A percentile compares a stretch with the other conserved stretches of the same genome.
Evolutionary conservation across 2,329 filamentous ascomycete species (phyloP).

Genomic region (Fusarium protoensiforme): DNA sequence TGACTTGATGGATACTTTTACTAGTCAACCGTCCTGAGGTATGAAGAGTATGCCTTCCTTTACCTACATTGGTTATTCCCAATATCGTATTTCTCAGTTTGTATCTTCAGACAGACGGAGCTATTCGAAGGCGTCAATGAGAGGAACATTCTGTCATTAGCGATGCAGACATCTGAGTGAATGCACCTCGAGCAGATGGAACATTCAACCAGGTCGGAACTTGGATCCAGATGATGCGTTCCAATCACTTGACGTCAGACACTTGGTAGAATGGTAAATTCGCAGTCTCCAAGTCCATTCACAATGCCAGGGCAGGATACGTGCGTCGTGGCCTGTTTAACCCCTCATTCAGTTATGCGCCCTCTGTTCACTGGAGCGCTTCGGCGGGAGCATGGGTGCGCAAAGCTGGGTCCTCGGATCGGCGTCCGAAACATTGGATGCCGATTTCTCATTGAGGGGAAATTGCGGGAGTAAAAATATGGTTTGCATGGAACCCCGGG

Average conservation of each 20-base stretch:
- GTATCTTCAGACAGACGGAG: background rate
- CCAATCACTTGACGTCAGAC: background rate
- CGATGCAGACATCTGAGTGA: background rate
- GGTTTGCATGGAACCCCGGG: conserved; percentile 15
- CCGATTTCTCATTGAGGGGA: background rate
- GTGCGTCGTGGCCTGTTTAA: background rate
- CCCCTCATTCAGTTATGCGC: conserved; percentile 32
- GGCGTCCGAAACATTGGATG: conserved; percentile 5
- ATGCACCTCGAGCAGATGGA: background rate
- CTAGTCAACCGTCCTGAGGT: background rate
- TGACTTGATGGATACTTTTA: background rate
- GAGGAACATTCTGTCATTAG: background rate
- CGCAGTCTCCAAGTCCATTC: background rate
- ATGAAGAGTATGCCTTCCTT: background rate
- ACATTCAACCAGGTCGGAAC: background rate
- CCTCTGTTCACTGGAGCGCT: conserved; percentile 29
- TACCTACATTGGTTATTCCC: background rate
- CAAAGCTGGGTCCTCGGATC: conserved; percentile 8
- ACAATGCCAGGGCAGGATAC: background rate
- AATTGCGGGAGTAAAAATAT: background rate
- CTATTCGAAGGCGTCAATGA: background rate
- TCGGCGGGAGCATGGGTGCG: conserved; percentile 22
- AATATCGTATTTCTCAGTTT: background rate
- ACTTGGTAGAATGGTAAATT: background rate
- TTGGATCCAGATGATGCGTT: background rate